Evolutionary conservation across 768 basidiomycete species (phyloP).

Genomic region (Pseudohyphozyma bogoriensis): DNA sequence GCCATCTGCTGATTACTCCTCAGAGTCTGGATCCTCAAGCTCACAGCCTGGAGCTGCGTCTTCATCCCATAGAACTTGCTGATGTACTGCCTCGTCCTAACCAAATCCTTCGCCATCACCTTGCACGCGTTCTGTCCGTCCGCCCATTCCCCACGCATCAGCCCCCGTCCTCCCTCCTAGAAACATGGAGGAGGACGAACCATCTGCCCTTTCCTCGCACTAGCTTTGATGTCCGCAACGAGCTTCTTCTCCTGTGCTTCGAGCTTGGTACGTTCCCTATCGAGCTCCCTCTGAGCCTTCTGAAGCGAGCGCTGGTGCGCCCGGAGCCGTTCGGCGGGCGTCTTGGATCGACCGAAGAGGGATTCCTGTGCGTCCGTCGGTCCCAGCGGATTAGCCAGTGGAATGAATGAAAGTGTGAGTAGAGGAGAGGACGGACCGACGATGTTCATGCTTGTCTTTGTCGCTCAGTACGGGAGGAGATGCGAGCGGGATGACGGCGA

Average conservation of each 20-base stretch:
- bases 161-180: neutral
- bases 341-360: slow-evolving; percentile 85
- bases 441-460: too few species aligned
- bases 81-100: slow-evolving; percentile 84
- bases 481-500: too few species aligned
- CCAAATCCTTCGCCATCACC: slow-evolving; percentile 98
- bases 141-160: neutral
- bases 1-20: slow-evolving; percentile 99
- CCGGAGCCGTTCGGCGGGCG: slow-evolving; percentile 89
- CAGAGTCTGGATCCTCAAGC: slow-evolving; percentile 87
- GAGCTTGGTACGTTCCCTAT: slow-evolving; percentile 85
- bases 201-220: slow-evolving; percentile 89
- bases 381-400: too few species aligned
- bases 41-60: slow-evolving; percentile 92
- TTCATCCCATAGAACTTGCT: slow-evolving; percentile 99
- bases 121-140: slow-evolving; percentile 80
- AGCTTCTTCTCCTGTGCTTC: slow-evolving; percentile 97
- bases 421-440: slow-evolving; percentile 2
- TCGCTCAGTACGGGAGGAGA: too few species aligned
- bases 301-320: slow-evolving; percentile 93
- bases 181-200: slow-evolving; percentile 44
- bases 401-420: neutral
- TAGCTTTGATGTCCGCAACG: slow-evolving; percentile 87
- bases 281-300: slow-evolving; percentile 95
- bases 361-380: slow-evolving; percentile 60